A percentile compares a stretch with the other conserved stretches of the same genome.
These are phyloP conservation scores for Coniochaeta sp. DNA, from an alignment of 2,329 filamentous ascomycete genomes.

Conservation along the genomic window DNA sequence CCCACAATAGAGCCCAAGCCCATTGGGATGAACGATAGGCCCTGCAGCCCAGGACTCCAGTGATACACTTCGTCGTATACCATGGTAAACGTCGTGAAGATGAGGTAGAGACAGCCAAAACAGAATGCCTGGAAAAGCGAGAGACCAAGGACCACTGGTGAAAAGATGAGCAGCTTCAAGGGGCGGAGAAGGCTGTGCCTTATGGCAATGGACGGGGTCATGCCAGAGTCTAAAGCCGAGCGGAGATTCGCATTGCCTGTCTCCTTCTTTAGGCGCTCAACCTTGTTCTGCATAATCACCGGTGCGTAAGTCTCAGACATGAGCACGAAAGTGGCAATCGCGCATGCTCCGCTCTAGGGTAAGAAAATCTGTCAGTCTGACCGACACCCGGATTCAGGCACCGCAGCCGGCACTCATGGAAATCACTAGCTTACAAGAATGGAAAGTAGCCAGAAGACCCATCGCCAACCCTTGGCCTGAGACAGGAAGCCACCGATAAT, in stretches of 20 bases:
- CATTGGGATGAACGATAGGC: slow-evolving; percentile 39
- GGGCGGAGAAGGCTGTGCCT: slow-evolving; percentile 37
- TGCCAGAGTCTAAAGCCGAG: not conserved
- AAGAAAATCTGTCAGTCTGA: slow-evolving; percentile 5
- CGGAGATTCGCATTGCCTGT: slow-evolving; percentile 30
- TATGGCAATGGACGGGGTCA: slow-evolving; percentile 19
- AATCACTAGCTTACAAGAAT: slow-evolving; percentile 29
- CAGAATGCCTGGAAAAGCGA: slow-evolving; percentile 39
- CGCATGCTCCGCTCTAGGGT: slow-evolving; percentile 6
- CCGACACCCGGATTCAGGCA: not conserved
- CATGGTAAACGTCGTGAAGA: slow-evolving; percentile 44
- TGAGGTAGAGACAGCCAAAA: slow-evolving; percentile 42
- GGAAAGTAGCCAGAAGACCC: slow-evolving; percentile 40
- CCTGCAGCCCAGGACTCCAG: slow-evolving; percentile 34
- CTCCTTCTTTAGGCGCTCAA: slow-evolving; percentile 30
- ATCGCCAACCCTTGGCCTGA: slow-evolving; percentile 36
- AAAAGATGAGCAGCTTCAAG: slow-evolving; percentile 37
- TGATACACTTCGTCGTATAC: slow-evolving; percentile 38
- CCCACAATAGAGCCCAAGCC: slow-evolving; percentile 34
- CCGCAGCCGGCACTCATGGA: not conserved
- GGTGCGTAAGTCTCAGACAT: slow-evolving; percentile 29
- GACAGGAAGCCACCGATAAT: slow-evolving; percentile 30
- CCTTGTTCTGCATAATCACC: slow-evolving; percentile 32
- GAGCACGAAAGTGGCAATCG: slow-evolving; percentile 19
- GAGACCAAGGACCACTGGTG: slow-evolving; percentile 34